phyloP scores from a whole-genome alignment of 2,329 filamentous ascomycete genomes.

The Coleophoma eucalyptorum region DNA sequence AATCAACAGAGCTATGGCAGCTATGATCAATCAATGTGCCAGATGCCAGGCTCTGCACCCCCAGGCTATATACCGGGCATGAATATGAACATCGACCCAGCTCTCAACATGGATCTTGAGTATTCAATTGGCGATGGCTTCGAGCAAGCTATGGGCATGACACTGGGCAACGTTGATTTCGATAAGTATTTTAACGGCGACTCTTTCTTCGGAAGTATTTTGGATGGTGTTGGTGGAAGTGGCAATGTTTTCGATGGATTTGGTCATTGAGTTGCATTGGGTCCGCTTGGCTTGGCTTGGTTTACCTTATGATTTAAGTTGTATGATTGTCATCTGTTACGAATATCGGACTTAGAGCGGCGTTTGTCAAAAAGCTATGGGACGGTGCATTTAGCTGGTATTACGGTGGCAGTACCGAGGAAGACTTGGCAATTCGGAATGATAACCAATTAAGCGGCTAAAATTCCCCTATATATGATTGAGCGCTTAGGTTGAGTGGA shows the following conservation, averaged over 20 bases:
- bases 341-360: no score
- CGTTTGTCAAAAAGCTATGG: no score
- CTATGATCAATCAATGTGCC: slow-evolving; percentile 15
- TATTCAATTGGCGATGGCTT: slow-evolving; percentile 26
- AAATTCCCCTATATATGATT: no score
- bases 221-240: slow-evolving; percentile 18
- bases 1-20: slow-evolving; percentile 9
- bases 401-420: no score
- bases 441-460: no score
- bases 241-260: slow-evolving; percentile 12
- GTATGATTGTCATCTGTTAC: no score
- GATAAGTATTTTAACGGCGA: slow-evolving; percentile 25
- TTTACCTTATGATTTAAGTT: no score
- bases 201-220: slow-evolving; percentile 21
- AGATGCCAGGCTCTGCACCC: slow-evolving; percentile 6
- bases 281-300: no score
- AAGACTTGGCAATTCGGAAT: no score
- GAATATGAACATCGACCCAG: slow-evolving; percentile 22
- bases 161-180: slow-evolving; percentile 25
- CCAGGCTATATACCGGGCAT: slow-evolving; percentile 10
- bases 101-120: slow-evolving; percentile 21
- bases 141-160: slow-evolving; percentile 28
- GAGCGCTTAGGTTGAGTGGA: no score
- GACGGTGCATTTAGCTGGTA: no score
- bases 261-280: no score